Evolutionary conservation across 805 yeast genomes (phyloP), one percentile per base, ranked within the genome.

Genomic region (Zygosaccharomyces rouxii): DNA sequence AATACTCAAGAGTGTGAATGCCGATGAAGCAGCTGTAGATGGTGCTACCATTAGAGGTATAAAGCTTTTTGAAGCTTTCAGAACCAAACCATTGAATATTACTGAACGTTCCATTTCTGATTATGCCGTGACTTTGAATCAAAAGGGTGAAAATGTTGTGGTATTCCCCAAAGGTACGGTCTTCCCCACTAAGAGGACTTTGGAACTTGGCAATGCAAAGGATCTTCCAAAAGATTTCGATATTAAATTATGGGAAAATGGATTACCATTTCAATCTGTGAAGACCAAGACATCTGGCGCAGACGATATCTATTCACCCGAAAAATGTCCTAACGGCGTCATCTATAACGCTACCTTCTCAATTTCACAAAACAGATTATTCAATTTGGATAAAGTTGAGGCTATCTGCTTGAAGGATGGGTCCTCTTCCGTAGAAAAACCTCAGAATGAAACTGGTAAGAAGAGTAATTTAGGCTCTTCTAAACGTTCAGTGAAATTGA

Each of bases 1-100:
- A 43, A 73, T 90, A 35, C 76, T 95, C 19, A 89, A 84, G 66
- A 87, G 84, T 44, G 95, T 94, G 39, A 94, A 94, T 67, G 94
- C 99, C 0, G 99, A 94, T 68, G 99, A 94, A 71, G 83, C 97
- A 39, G 88, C 88, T 45, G 96, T 88, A 11, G 75, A 87, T 58
- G 99, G 99, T 43, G 80, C 95, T 2, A 81, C 96, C n/a, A 71
- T 86, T 33, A 78, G 89, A 55, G 98, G 94, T 18, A 84, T 89
- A 35, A 74, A 80, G 42, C 71, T 88, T 33, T 80, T 89, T n/a
- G 76, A 80, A 35, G 76, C 81, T 58, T 84, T 81, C 65, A 79
- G 82, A 55, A 75, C 86, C 5, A 79, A 79, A 56, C 62, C 64
- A 9, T 75, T 88, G 42, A 68, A 72, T 21, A 73, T 88, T 3